phyloP scores from a whole-genome alignment of 352 stramenopile species.

The Globisporangium nagaii region DNA sequence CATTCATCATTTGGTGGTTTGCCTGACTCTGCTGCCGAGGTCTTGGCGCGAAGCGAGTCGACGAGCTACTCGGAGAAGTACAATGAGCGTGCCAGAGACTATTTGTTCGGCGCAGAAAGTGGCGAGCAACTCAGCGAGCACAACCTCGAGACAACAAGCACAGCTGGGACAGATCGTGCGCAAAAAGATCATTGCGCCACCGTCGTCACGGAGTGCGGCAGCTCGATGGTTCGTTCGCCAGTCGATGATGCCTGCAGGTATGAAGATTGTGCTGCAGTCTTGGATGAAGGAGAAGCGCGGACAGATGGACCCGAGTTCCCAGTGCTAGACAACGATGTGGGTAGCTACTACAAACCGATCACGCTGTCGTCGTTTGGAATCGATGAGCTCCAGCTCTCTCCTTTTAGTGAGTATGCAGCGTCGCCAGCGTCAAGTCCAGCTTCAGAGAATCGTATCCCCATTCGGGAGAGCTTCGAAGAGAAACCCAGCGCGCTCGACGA shows the following conservation, averaged over 20 bases:
- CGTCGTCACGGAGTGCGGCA: no score
- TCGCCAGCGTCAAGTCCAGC: not conserved
- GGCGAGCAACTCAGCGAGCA: not conserved
- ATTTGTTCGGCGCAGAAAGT: not conserved
- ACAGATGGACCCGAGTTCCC: not conserved
- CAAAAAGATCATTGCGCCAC: no score
- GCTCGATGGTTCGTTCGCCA: not conserved
- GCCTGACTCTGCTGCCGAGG: no score
- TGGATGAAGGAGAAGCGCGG: not conserved
- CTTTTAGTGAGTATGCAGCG: conserved; percentile 5
- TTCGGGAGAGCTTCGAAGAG: not conserved
- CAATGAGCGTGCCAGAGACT: not conserved
- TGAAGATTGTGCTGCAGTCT: not conserved
- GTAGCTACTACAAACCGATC: conserved; percentile 23
- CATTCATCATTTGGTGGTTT: not conserved
- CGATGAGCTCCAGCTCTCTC: conserved; percentile 36
- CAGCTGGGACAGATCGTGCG: no score
- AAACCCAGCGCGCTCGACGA: not conserved
- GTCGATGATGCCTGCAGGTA: not conserved
- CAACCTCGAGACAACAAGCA: no score
- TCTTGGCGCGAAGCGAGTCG: no score
- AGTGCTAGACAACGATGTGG: conserved; percentile 3
- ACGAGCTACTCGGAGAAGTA: not conserved
- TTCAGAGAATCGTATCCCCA: not conserved
- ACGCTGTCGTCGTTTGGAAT: conserved; percentile 41